These are phyloP conservation scores for Evernia prunastri DNA, from an alignment of 495 filamentous ascomycete genomes.

Conservation along the genomic window DNA sequence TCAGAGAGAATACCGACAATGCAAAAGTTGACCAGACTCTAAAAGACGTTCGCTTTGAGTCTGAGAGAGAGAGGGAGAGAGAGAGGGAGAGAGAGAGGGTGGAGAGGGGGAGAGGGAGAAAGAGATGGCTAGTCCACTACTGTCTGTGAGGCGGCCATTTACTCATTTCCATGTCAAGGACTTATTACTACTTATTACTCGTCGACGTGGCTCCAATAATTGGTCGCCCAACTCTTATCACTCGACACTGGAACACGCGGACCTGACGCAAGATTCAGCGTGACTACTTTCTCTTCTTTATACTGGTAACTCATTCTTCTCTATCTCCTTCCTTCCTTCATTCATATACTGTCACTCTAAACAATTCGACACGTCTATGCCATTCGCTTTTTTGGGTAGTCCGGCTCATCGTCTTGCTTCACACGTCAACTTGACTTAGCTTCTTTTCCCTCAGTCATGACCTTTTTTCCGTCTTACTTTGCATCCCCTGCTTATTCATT, in stretches of 20 bases:
- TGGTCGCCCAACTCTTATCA: constrained; percentile 14
- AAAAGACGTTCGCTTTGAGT: too few species aligned
- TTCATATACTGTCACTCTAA: constrained; percentile 7
- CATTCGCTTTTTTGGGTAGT: constrained; percentile 2
- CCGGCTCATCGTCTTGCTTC: not conserved
- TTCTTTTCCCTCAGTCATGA: not conserved
- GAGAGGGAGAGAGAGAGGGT: too few species aligned
- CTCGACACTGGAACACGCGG: too few species aligned
- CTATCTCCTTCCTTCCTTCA: constrained; percentile 13
- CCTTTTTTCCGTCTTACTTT: not conserved
- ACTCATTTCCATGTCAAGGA: not conserved
- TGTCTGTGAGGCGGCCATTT: constrained; percentile 1
- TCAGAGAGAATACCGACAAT: constrained; percentile 3
- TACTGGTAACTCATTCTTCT: constrained; percentile 4
- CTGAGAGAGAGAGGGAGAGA: too few species aligned
- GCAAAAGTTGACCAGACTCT: constrained; percentile 4
- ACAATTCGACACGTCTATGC: not conserved
- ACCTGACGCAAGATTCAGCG: constrained; percentile 6
- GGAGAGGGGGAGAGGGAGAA: too few species aligned
- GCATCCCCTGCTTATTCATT: constrained; percentile 8
- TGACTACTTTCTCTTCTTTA: not conserved
- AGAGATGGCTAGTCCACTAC: constrained; percentile 4
- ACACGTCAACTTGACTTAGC: not conserved
- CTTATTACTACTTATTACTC: too few species aligned
- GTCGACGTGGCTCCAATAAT: constrained; percentile 28